Conservation (phyloP, 2,329 filamentous ascomycete species). For the Lecanicillium sp. region DNA sequence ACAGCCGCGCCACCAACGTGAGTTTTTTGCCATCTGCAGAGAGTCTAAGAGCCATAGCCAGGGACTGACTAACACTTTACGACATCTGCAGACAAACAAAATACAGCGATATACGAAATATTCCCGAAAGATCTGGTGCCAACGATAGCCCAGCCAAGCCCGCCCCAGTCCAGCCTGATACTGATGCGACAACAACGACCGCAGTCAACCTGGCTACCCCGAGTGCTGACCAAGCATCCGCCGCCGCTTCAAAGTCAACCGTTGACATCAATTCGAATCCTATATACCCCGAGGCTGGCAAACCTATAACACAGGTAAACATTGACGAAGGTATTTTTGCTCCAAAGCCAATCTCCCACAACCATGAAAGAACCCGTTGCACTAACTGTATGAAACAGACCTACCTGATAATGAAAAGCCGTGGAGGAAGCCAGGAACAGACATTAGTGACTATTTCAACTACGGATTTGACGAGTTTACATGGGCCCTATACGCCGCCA, state of each 20-base stretch:
- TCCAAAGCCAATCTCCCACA: no score
- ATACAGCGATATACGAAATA: constrained; percentile 58
- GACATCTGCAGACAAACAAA: constrained; percentile 40
- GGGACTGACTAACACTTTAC: background rate
- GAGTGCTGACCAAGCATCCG: constrained; percentile 46
- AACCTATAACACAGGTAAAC: constrained; percentile 69
- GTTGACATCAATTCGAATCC: constrained; percentile 81
- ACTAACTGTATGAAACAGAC: constrained; percentile 28
- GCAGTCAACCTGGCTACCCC: constrained; percentile 24
- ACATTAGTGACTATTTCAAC: constrained; percentile 97
- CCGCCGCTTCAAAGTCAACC: constrained; percentile 68
- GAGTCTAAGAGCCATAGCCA: background rate
- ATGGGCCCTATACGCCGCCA: constrained; percentile 88
- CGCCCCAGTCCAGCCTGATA: constrained; percentile 37
- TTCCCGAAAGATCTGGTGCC: constrained; percentile 49
- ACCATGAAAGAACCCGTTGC: no score
- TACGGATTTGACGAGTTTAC: constrained; percentile 99
- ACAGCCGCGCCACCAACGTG: constrained; percentile 52
- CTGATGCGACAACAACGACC: constrained; percentile 22
- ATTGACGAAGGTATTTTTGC: constrained; percentile 55
- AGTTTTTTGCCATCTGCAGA: constrained; percentile 17
- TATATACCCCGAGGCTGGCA: constrained; percentile 68
- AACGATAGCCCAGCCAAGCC: constrained; percentile 41
- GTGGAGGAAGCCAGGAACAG: constrained; percentile 89
- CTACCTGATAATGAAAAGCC: constrained; percentile 80